These are phyloP conservation scores for Leccinum holopus DNA, from an alignment of 1,284 basidiomycete species.

Conservation along the genomic window DNA sequence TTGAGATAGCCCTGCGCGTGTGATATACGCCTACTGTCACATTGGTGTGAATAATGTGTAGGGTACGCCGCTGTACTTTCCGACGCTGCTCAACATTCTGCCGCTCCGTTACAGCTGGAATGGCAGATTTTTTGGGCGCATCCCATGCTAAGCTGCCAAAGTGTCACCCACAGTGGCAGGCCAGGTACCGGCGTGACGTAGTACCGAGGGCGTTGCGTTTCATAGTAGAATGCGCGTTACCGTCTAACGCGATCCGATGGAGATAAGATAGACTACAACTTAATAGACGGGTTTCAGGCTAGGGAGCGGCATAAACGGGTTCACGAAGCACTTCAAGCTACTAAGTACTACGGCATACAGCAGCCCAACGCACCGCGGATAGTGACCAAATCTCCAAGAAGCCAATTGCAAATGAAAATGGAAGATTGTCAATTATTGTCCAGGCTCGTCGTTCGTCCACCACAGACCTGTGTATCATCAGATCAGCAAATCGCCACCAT, in stretches of 20 bases:
- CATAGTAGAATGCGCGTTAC: neutral
- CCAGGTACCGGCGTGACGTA: conserved; percentile 3
- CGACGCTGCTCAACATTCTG: conserved; percentile 1
- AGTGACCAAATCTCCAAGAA: conserved; percentile 23
- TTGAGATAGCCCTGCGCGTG: conserved; percentile 5
- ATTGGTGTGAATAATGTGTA: conserved; percentile 6
- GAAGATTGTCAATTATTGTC: conserved; percentile 10
- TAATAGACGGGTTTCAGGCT: conserved; percentile 17
- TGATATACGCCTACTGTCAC: conserved; percentile 7
- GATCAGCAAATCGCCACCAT: conserved; percentile 4
- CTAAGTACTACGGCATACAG: neutral
- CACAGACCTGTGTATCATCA: conserved; percentile 6
- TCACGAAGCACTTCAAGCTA: neutral
- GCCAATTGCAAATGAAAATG: conserved; percentile 13
- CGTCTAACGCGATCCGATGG: neutral
- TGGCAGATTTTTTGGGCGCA: neutral
- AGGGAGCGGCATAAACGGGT: conserved; percentile 2
- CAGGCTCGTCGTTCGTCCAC: conserved; percentile 11
- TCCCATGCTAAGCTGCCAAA: conserved; percentile 10
- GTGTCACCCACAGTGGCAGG: neutral
- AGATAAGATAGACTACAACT: conserved; percentile 10
- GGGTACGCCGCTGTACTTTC: neutral
- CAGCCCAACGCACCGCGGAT: conserved; percentile 25
- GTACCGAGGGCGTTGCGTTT: conserved; percentile 1
- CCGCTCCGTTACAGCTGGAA: neutral